Evolutionary conservation across 257 asterid species (phyloP).

Genomic region (Prunella vulgaris): DNA sequence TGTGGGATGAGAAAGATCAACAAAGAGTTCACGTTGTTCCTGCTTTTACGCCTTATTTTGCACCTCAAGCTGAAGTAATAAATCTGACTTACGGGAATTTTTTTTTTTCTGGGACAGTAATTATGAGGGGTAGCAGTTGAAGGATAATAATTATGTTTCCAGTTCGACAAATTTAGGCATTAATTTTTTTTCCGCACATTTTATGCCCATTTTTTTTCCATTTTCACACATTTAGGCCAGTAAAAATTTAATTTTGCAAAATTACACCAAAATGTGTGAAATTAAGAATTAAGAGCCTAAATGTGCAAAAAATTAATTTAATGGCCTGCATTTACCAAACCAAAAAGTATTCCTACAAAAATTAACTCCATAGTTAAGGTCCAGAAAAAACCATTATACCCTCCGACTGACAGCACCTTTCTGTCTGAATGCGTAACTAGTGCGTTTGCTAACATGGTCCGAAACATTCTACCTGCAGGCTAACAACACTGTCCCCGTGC

Average conservation of each 20-base stretch:
- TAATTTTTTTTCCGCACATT: not conserved
- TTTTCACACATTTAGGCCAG: not conserved
- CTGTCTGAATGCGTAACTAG: slow-evolving; percentile 1
- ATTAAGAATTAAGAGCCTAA: too few species aligned
- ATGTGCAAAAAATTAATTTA: too few species aligned
- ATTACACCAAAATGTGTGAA: not conserved
- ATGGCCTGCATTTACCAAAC: not conserved
- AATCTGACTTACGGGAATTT: not conserved
- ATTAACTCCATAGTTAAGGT: not conserved
- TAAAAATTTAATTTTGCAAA: not conserved
- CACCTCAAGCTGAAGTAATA: slow-evolving; percentile 94
- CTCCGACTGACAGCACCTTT: not conserved
- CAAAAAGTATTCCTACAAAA: not conserved
- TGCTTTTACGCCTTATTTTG: slow-evolving; percentile 88
- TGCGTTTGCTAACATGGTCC: slow-evolving; percentile 22
- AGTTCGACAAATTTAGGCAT: not conserved
- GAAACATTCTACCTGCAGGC: slow-evolving; percentile 44
- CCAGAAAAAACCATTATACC: not conserved
- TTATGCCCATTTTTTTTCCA: too few species aligned
- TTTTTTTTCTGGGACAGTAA: not conserved
- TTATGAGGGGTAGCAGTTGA: not conserved
- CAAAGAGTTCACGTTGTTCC: slow-evolving; percentile 94
- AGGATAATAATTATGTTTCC: not conserved
- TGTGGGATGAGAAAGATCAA: slow-evolving; percentile 95
- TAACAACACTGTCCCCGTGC: slow-evolving; percentile 65